Evolutionary conservation across 2,329 filamentous ascomycete genomes (phyloP).

Genomic region (Aspergillus sp.): DNA sequence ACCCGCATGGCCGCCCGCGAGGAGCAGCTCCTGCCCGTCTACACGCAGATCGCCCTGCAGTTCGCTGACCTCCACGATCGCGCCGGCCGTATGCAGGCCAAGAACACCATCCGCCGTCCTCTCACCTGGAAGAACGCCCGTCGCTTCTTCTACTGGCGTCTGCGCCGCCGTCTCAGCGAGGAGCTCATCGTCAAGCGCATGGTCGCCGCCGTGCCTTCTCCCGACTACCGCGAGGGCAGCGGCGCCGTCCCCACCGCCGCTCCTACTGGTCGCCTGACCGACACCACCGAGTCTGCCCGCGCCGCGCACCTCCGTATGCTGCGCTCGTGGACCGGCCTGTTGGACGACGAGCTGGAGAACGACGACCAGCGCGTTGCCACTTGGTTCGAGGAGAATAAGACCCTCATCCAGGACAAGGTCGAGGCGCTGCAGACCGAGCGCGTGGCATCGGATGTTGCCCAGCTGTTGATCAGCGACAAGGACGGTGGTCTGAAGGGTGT

Average conservation of each 20-base stretch:
- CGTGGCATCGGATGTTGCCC: slow-evolving; percentile 67
- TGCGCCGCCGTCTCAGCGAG: slow-evolving; percentile 93
- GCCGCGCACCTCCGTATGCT: slow-evolving; percentile 71
- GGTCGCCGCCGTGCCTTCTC: slow-evolving; percentile 47
- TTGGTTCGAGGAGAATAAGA: slow-evolving; percentile 96
- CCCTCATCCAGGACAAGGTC: slow-evolving; percentile 78
- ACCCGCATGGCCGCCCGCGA: slow-evolving; percentile 80
- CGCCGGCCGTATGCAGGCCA: slow-evolving; percentile 95
- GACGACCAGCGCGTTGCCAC: slow-evolving; percentile 81
- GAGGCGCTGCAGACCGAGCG: slow-evolving; percentile 78
- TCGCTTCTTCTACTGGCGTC: slow-evolving; percentile 99
- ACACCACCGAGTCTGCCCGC: slow-evolving; percentile 52
- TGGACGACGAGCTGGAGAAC: slow-evolving; percentile 66
- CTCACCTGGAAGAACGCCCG: slow-evolving; percentile 86
- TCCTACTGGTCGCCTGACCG: slow-evolving; percentile 26
- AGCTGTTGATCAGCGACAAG: slow-evolving; percentile 64
- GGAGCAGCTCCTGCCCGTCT: slow-evolving; percentile 85
- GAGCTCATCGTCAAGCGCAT: slow-evolving; percentile 96
- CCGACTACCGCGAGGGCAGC: slow-evolving; percentile 34
- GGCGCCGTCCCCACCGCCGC: slow-evolving; percentile 44
- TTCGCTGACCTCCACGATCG: slow-evolving; percentile 98
- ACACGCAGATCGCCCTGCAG: slow-evolving; percentile 91
- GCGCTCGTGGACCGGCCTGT: slow-evolving; percentile 76
- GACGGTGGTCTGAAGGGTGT: slow-evolving; percentile 79
- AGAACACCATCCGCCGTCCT: slow-evolving; percentile 82